Base-by-base conservation (phyloP, 306 rosid genomes). In the Carpinus fangiana region DNA sequence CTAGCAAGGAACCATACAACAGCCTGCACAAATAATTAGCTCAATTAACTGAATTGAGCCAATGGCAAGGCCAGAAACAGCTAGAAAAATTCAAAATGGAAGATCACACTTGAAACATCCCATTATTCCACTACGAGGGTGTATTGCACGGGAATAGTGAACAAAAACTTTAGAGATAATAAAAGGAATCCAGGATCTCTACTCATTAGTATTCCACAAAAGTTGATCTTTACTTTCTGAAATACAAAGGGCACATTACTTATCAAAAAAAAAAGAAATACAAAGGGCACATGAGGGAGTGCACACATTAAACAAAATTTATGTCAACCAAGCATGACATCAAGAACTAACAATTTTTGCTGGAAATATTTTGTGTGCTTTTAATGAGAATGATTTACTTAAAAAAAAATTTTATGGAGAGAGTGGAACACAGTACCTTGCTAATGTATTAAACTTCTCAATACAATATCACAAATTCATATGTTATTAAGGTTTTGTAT, bases 1-100 rank as follows among this genome's bases (percentile, higher is more conserved):
- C 98, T 90, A 78, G 97, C 93, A 76, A 95, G 93, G 86, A 95
- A 92, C 98, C 98, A 95, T 76, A 95, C 81, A 80, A 95, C 77
- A 81, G 98, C 91, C 98, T 95, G 93, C 89, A 85, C 53, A 75
- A 82, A 54, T 31, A 83, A 70, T 74, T 80, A 72, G 43, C 64
- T 80, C 67, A 72, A 48, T 28, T 52, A 84, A 26, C 53, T 4
- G 36, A 36, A 9, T 23, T 67, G 55, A 62, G n/a, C 51, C 34
- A 43, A 20, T 67, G 36, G 41, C 57, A 80, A 48, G 34, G 73
- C 34, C 60, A 62, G 36, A 28, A 55, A 76, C 45, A 38, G 66
- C 16, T 66, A 17, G 52, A 61, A 47, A 55, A 34, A 26, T 23
- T 34, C 54, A 70, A 74, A 80, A 55, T 66, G 41, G 79, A 65